Base-by-base conservation (phyloP, 768 basidiomycete genomes). In the Tricholoma sp. region DNA sequence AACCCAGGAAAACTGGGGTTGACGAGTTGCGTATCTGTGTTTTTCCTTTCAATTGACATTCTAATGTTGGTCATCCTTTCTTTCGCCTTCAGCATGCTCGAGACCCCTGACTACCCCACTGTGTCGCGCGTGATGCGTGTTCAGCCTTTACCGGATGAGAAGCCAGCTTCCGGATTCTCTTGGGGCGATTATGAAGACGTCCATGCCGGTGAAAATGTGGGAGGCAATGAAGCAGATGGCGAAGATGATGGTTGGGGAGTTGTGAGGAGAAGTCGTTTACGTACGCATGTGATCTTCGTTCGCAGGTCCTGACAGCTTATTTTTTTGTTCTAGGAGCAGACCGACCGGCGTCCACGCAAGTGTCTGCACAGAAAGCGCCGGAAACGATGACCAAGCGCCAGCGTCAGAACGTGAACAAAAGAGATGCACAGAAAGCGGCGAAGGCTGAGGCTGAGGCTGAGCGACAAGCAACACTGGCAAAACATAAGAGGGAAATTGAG, bases 211-310 rank as follows among this genome's bases (percentile, higher is more conserved):
- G 68, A 80, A 51, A 64, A 64, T 15, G 70, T 60, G 37, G 77
- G 70, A 10, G 77, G 75, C n/a, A 78, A 78, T 50, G 84, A 84
- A 44, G 83, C 80, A 4, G 86, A 84, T 56, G 83, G 80, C 28
- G 89, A 88, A 65, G 89, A 89, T 53, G 89, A 86, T 51, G 87
- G 84, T 2, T 92, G 90, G 91, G 88, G 83, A 20, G 81, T 90
- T 42, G 89, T 93, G 61, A 80, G 76, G 70, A 81, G 82, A 55
- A 66, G 70, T 37, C 76, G 74, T 48, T 60, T 70, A 24, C 75
- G 80, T 82, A 68, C 56, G 74, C 49, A 53, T 11, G 13, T 36
- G 53, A n/a, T 50, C 36, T 49, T 52, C 50, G 50, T 49, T 28
- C 18, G 50, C 48, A 34, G 17, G 8, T 28, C 48, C 28, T 24